Evolutionary conservation across 495 filamentous ascomycete species (phyloP).

Genomic region (Xylona heveae): DNA sequence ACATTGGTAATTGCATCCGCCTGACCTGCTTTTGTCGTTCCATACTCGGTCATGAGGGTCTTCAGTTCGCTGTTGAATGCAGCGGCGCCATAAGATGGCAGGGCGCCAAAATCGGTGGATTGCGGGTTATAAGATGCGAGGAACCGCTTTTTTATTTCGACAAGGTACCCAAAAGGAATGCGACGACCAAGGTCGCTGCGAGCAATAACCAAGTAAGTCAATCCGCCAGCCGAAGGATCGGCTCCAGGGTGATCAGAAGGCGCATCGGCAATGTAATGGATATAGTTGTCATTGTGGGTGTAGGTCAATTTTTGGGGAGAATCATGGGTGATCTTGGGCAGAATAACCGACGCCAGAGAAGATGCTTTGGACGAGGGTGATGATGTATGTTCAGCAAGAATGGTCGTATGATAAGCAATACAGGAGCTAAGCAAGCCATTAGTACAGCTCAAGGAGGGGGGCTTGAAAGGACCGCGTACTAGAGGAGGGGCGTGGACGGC

Average conservation of each 20-base stretch:
- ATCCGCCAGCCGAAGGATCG: constrained; percentile 40
- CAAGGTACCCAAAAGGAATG: constrained; percentile 79
- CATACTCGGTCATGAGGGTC: constrained; percentile 62
- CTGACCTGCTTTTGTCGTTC: constrained; percentile 47
- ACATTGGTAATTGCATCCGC: constrained; percentile 72
- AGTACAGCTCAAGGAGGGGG: background rate
- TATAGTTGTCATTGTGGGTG: constrained; percentile 73
- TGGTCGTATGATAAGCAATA: constrained; percentile 77
- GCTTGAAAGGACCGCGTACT: constrained; percentile 23
- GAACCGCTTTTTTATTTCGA: constrained; percentile 82
- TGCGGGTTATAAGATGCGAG: constrained; percentile 45
- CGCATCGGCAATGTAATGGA: constrained; percentile 86
- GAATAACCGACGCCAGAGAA: constrained; percentile 74
- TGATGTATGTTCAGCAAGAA: constrained; percentile 77
- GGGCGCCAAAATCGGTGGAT: constrained; percentile 46
- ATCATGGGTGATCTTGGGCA: constrained; percentile 78
- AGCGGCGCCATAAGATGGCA: constrained; percentile 79
- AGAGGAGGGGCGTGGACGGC: constrained; percentile 87
- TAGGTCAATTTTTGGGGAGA: constrained; percentile 78
- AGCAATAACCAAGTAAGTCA: constrained; percentile 74
- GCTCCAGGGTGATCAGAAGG: constrained; percentile 34
- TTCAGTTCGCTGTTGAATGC: constrained; percentile 67
- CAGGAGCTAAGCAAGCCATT: constrained; percentile 38
- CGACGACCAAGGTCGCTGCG: constrained; percentile 58
- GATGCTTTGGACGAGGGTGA: constrained; percentile 57